Conservation (phyloP, 1,284 basidiomycete species). For the Coniferiporia weirii region DNA sequence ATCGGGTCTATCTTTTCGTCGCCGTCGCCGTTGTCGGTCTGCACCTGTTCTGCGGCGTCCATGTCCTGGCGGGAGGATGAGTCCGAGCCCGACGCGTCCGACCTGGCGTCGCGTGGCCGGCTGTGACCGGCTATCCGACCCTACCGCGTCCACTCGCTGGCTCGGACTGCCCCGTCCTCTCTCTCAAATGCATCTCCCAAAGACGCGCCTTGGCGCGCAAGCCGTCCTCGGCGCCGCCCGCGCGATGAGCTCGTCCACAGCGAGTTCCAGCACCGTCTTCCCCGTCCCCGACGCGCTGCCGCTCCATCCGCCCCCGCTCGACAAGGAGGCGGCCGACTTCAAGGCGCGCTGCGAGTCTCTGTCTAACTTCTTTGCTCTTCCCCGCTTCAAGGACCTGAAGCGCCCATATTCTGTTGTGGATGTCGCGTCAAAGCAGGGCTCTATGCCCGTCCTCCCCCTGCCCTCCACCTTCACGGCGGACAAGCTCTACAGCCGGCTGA, state of each 20-base stretch:
- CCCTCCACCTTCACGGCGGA: slow-evolving; percentile 74
- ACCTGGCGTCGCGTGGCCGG: neutral
- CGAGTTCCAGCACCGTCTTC: slow-evolving; percentile 13
- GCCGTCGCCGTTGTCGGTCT: neutral
- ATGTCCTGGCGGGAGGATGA: neutral
- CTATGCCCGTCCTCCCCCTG: slow-evolving; percentile 75
- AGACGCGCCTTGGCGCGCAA: slow-evolving; percentile 1
- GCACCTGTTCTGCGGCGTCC: neutral
- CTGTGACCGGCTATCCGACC: neutral
- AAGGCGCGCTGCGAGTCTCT: slow-evolving; percentile 59
- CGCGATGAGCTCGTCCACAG: slow-evolving; percentile 14
- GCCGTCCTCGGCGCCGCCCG: slow-evolving; percentile 4
- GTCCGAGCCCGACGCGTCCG: neutral
- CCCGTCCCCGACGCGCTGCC: slow-evolving; percentile 37
- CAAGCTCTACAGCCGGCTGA: slow-evolving; percentile 72
- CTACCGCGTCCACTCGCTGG: neutral
- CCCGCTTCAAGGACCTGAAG: slow-evolving; percentile 70
- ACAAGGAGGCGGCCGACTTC: slow-evolving; percentile 65
- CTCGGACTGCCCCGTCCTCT: neutral
- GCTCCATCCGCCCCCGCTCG: slow-evolving; percentile 55
- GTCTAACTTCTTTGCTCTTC: slow-evolving; percentile 67
- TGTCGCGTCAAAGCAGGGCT: slow-evolving; percentile 86
- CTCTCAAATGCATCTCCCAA: slow-evolving; percentile 10
- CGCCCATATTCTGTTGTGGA: slow-evolving; percentile 75
- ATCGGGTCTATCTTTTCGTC: slow-evolving; percentile 48